Base-by-base conservation (phyloP, 805 yeast species). In the Spathaspora boniae region DNA sequence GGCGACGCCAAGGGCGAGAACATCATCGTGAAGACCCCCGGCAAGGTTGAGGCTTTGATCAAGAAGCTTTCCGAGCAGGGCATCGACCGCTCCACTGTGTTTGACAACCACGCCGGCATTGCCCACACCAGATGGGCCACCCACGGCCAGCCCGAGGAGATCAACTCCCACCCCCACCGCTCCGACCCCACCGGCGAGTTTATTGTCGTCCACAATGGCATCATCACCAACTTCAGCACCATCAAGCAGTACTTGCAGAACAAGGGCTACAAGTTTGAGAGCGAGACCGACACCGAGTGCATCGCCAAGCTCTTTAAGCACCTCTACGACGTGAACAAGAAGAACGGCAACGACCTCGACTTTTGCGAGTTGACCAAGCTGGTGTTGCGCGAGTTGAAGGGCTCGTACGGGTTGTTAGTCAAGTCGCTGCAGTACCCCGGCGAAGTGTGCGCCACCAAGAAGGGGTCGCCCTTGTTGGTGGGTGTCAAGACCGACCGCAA, bases 121-220 rank as follows among this genome's bases (percentile, higher is more conserved):
- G 98, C 98, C 16, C 99, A 93, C 66, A 93, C 99, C 9, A 85
- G 99, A 72, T 93, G 99, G 99, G 99, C 99, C 34, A 93, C 99
- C 25, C 99, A 93, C 62, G 99, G 99, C 63, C 86, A 81, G 52
- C 97, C 97, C 39, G 79, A 78, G 47, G 78, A 74, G 43, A 51
- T 62, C 43, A 93, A 93, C 71, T 93, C 98, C 59, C 99, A 93
- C 61, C 99, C 99, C 32, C 98, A 91, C 58, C 72, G 91, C 46
- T 86, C 96, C 1, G 98, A 87, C 59, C 74, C 76, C 7, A 62
- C 64, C 30, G 82, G 83, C 50, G 95, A 89, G 61, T 93, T 93
- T 53, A 78, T 86, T 29, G 81, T 93, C 45, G 98, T 93, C 34
- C 99, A 93, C 71, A 93, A 93, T 54, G 99, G 99, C 72, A 93